Evolutionary conservation across 495 filamentous ascomycete species (phyloP).

Genomic region (Podospora pseudopauciseta): DNA sequence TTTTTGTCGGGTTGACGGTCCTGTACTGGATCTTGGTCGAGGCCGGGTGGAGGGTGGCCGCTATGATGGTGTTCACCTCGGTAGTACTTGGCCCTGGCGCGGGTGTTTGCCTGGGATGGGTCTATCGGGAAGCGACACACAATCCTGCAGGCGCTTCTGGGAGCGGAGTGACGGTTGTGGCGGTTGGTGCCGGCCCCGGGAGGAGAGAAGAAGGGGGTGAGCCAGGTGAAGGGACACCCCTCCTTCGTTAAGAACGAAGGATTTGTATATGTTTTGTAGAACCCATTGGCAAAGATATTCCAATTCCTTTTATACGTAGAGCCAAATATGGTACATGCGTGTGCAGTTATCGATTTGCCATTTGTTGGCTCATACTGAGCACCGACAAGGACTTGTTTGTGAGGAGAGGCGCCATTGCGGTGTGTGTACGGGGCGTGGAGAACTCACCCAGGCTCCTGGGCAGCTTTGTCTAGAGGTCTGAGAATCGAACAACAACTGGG

Average conservation of each 20-base stretch:
- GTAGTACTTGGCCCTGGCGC: slow-evolving; percentile 38
- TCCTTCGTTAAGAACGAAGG: slow-evolving; percentile 23
- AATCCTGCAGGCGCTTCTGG: slow-evolving; percentile 16
- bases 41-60: slow-evolving; percentile 30
- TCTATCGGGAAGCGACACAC: slow-evolving; percentile 36
- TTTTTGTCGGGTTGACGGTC: slow-evolving; percentile 35
- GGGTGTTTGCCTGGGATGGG: slow-evolving; percentile 36
- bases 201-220: slow-evolving; percentile 7
- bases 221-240: slow-evolving; percentile 31
- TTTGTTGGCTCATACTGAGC: no score
- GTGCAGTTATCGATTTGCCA: no score
- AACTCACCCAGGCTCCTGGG: no score
- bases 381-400: no score
- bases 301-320: no score
- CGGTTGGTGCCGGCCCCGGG: slow-evolving; percentile 22
- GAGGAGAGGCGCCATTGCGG: no score
- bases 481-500: no score
- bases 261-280: background rate
- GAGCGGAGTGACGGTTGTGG: slow-evolving; percentile 31
- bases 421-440: no score
- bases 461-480: no score
- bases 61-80: slow-evolving; percentile 29
- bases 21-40: slow-evolving; percentile 43
- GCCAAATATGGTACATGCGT: no score
- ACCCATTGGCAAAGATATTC: no score